phyloP scores from a whole-genome alignment of 768 basidiomycete species.

The Flagelloscypha sp. region DNA sequence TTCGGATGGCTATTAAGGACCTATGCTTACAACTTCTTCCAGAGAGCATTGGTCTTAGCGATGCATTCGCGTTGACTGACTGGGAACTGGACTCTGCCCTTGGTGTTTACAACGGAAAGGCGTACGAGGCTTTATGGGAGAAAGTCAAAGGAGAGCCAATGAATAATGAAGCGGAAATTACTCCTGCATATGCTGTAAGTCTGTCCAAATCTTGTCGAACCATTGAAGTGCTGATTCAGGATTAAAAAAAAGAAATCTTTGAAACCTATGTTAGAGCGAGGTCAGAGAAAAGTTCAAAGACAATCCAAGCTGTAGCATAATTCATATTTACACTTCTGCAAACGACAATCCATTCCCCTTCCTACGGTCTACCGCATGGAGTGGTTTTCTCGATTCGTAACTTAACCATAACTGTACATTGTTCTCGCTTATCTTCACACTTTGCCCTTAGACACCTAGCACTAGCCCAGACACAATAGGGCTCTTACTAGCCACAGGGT shows the following conservation, averaged over 20 bases:
- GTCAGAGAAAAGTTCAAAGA: too few relatives aligned
- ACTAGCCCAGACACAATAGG: too few relatives aligned
- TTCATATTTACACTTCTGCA: too few relatives aligned
- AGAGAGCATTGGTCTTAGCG: conserved; percentile 58
- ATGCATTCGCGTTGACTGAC: conserved; percentile 68
- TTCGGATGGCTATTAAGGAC: conserved; percentile 42
- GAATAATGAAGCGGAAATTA: conserved; percentile 41
- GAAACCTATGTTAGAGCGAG: conserved; percentile 42
- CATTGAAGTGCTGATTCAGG: background rate
- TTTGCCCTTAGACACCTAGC: too few relatives aligned
- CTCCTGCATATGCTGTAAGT: conserved; percentile 49
- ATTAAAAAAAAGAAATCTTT: conserved; percentile 34
- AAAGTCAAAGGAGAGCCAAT: conserved; percentile 51
- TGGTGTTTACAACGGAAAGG: conserved; percentile 54
- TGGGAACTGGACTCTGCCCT: conserved; percentile 69
- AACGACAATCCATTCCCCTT: too few relatives aligned
- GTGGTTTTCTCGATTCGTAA: too few relatives aligned
- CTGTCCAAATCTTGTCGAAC: background rate
- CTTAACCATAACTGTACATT: too few relatives aligned
- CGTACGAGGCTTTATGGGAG: conserved; percentile 61
- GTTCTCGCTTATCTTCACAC: too few relatives aligned
- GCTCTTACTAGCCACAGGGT: too few relatives aligned
- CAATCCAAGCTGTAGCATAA: too few relatives aligned
- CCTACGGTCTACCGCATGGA: too few relatives aligned
- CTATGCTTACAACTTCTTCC: conserved; percentile 48